Evolutionary conservation across 768 basidiomycete genomes (phyloP).

Genomic region (Lactarius quietus): DNA sequence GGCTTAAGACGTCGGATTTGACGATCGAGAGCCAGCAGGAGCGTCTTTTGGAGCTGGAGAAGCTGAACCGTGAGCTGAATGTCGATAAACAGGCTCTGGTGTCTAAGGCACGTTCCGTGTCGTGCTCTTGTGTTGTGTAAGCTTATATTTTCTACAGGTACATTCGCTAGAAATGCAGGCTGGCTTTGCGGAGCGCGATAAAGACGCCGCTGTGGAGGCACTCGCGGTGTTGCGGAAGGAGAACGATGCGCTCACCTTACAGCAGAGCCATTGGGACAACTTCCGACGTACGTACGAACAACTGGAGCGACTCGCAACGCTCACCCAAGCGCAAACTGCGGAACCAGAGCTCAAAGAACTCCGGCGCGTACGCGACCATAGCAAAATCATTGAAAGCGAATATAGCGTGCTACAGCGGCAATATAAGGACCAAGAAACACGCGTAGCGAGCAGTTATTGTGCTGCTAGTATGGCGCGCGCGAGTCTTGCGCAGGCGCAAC

Average conservation of each 20-base stretch:
- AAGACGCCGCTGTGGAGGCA: constrained; percentile 51
- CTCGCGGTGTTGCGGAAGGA: constrained; percentile 55
- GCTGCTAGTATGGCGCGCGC: constrained; percentile 54
- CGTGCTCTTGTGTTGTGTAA: constrained; percentile 13
- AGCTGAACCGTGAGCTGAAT: constrained; percentile 49
- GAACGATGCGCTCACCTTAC: constrained; percentile 52
- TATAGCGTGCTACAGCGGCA: constrained; percentile 65
- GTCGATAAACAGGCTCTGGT: constrained; percentile 55
- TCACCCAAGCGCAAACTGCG: constrained; percentile 55
- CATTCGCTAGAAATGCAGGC: constrained; percentile 58
- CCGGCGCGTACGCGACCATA: constrained; percentile 54
- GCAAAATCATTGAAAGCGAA: constrained; percentile 61
- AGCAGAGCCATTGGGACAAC: constrained; percentile 78
- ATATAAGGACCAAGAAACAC: constrained; percentile 66
- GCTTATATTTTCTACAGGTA: constrained; percentile 40
- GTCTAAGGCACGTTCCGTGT: constrained; percentile 51
- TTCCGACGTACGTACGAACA: constrained; percentile 68
- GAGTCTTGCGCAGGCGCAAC: constrained; percentile 66
- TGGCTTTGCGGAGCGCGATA: constrained; percentile 57
- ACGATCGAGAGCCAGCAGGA: constrained; percentile 56
- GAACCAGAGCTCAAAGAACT: constrained; percentile 73
- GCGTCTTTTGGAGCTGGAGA: constrained; percentile 61
- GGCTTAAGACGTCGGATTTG: constrained; percentile 71
- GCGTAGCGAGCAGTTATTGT: constrained; percentile 57
- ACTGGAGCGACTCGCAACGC: constrained; percentile 55